These are phyloP conservation scores for Trichoderma polysporum DNA, from an alignment of 2,329 filamentous ascomycete species.

Conservation along the genomic window DNA sequence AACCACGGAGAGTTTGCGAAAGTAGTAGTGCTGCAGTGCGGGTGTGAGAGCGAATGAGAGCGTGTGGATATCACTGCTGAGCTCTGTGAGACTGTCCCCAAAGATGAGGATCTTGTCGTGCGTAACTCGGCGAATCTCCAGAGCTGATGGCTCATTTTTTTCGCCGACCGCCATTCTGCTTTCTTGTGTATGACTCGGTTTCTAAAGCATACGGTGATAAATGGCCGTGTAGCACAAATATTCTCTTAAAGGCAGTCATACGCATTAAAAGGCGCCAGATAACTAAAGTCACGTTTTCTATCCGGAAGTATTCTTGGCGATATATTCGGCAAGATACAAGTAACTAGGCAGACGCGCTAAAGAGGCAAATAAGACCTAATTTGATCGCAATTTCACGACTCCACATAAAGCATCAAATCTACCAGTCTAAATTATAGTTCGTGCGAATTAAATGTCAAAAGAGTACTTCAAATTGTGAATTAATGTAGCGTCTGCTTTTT, in stretches of 20 bases:
- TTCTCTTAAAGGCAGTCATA: neutral
- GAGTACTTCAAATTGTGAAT: neutral
- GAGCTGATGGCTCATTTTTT: neutral
- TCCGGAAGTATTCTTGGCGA: neutral
- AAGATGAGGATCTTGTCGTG: conserved; percentile 7
- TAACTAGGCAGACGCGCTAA: neutral
- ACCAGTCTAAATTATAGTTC: neutral
- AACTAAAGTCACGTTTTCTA: neutral
- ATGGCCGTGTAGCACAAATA: too few relatives aligned
- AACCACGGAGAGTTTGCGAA: conserved; percentile 6
- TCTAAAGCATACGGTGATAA: neutral
- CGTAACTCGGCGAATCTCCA: conserved; percentile 3
- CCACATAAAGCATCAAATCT: neutral
- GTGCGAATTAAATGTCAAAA: neutral
- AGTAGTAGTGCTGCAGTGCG: conserved; percentile 5
- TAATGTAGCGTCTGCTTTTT: neutral
- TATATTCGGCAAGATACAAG: neutral
- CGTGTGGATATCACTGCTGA: conserved; percentile 3
- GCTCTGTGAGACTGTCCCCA: conserved; percentile 7
- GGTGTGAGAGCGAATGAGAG: conserved; percentile 7
- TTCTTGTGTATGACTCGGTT: neutral
- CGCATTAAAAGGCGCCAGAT: neutral
- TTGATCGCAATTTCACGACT: neutral
- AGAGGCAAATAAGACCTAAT: neutral
- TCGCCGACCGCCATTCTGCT: neutral